Evolutionary conservation across 2,329 filamentous ascomycete genomes (phyloP).

Genomic region (Colletotrichum ledebouriae): DNA sequence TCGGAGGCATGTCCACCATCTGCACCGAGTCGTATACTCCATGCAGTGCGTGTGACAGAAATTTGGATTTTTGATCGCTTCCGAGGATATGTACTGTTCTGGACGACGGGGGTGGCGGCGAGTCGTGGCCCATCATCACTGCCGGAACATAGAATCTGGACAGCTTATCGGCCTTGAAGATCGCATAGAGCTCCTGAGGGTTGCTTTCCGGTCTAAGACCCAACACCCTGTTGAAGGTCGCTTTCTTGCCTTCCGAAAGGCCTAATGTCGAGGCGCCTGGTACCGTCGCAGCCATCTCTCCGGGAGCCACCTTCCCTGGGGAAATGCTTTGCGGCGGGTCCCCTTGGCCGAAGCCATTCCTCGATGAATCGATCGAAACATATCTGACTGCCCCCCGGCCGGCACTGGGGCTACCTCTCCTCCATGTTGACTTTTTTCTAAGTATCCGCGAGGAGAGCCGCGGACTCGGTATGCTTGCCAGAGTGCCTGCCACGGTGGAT

Average conservation of each 20-base stretch:
- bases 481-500: constrained; percentile 42
- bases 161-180: constrained; percentile 42
- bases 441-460: constrained; percentile 61
- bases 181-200: constrained; percentile 41
- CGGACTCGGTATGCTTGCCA: constrained; percentile 55
- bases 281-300: constrained; percentile 46
- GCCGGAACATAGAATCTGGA: constrained; percentile 53
- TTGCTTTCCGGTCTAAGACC: constrained; percentile 38
- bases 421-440: constrained; percentile 54
- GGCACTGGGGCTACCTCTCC: constrained; percentile 53
- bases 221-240: constrained; percentile 30
- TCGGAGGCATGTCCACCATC: constrained; percentile 44
- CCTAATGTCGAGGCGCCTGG: constrained; percentile 39
- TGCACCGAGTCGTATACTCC: constrained; percentile 58
- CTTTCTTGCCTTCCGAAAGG: constrained; percentile 15
- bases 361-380: constrained; percentile 46
- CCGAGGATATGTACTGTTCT: constrained; percentile 58
- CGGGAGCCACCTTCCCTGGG: constrained; percentile 42
- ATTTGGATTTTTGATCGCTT: constrained; percentile 56
- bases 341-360: constrained; percentile 34
- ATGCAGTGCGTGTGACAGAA: constrained; percentile 57
- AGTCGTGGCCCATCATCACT: constrained; percentile 49
- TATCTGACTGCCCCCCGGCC: constrained; percentile 55
- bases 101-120: constrained; percentile 49
- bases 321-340: constrained; percentile 30